These are phyloP conservation scores for Cymbopogon citratus DNA, from an alignment of 176 grass and related monocot species.

Conservation along the genomic window DNA sequence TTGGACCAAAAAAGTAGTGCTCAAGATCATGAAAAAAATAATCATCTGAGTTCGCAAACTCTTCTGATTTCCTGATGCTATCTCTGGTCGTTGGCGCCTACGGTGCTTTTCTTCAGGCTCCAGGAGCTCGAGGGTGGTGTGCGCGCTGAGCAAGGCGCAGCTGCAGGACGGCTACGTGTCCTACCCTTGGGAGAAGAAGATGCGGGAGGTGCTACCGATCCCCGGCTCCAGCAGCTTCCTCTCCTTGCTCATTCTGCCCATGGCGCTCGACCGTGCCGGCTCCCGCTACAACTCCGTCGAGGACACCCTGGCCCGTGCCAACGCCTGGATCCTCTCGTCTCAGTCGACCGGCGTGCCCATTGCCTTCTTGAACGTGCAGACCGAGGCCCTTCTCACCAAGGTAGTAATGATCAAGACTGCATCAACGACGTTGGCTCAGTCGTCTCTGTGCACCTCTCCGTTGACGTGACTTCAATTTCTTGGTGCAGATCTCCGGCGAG, in stretches of 20 bases:
- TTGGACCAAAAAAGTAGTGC: background rate
- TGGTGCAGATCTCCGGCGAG: constrained; percentile 79
- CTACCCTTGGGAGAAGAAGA: constrained; percentile 97
- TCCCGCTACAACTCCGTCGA: constrained; percentile 79
- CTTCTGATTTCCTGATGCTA: background rate
- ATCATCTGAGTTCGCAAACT: background rate
- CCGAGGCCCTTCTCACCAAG: constrained; percentile 93
- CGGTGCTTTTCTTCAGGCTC: constrained; percentile 43
- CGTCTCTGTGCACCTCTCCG: background rate
- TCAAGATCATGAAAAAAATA: background rate
- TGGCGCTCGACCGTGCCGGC: constrained; percentile 50
- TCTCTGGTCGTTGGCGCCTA: background rate
- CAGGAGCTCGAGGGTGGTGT: constrained; percentile 74
- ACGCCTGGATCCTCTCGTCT: constrained; percentile 72
- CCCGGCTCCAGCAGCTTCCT: constrained; percentile 72
- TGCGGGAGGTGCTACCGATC: constrained; percentile 66
- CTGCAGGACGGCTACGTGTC: constrained; percentile 86
- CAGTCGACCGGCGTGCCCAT: constrained; percentile 72
- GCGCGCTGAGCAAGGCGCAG: constrained; percentile 79
- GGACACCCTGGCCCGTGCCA: constrained; percentile 76
- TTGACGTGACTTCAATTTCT: background rate
- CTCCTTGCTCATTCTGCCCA: constrained; percentile 78
- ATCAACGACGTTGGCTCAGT: background rate
- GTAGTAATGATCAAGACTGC: background rate
- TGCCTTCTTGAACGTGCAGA: constrained; percentile 80